Percentiles rank a stretch among this genome's conserved stretches.
Conservation (phyloP, 2,329 filamentous ascomycete genomes). For the Juglanconis juglandina region DNA sequence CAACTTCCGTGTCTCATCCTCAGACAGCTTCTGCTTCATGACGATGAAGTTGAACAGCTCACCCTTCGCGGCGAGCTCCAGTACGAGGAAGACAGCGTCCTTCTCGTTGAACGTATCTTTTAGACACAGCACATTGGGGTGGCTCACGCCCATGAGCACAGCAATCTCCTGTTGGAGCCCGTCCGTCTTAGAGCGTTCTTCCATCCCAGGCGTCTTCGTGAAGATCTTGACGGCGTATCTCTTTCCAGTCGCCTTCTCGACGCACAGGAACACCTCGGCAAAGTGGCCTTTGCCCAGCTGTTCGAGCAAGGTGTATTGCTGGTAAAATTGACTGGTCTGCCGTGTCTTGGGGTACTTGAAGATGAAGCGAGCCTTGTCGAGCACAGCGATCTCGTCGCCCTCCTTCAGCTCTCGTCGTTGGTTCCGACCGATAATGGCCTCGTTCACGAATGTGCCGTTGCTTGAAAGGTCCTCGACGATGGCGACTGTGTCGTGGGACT, state of each 20-base stretch:
- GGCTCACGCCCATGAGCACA: conserved; percentile 93
- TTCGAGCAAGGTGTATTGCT: conserved; percentile 80
- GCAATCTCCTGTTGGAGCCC: conserved; percentile 93
- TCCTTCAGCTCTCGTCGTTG: conserved; percentile 85
- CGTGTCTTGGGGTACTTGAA: conserved; percentile 83
- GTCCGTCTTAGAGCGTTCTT: conserved; percentile 79
- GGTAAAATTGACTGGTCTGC: conserved; percentile 72
- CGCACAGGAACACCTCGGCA: conserved; percentile 85
- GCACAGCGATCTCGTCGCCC: conserved; percentile 83
- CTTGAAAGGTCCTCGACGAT: conserved; percentile 90
- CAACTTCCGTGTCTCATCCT: conserved; percentile 78
- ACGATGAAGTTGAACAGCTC: conserved; percentile 96
- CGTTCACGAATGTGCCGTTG: conserved; percentile 96
- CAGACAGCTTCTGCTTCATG: conserved; percentile 81
- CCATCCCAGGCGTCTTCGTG: conserved; percentile 76
- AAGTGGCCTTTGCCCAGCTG: conserved; percentile 94
- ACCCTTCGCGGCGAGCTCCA: conserved; percentile 87
- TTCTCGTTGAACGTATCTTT: conserved; percentile 94
- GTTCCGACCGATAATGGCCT: conserved; percentile 85
- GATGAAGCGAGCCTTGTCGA: conserved; percentile 81
- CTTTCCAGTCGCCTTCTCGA: conserved; percentile 78
- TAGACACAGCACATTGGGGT: conserved; percentile 86
- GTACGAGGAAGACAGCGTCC: conserved; percentile 84
- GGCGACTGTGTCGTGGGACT: conserved; percentile 51
- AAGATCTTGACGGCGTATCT: conserved; percentile 94